A percentile compares a stretch with the other conserved stretches of the same genome.
These are phyloP conservation scores for Micractinium conductrix DNA, from an alignment of 139 green algal species.

Conservation along the genomic window DNA sequence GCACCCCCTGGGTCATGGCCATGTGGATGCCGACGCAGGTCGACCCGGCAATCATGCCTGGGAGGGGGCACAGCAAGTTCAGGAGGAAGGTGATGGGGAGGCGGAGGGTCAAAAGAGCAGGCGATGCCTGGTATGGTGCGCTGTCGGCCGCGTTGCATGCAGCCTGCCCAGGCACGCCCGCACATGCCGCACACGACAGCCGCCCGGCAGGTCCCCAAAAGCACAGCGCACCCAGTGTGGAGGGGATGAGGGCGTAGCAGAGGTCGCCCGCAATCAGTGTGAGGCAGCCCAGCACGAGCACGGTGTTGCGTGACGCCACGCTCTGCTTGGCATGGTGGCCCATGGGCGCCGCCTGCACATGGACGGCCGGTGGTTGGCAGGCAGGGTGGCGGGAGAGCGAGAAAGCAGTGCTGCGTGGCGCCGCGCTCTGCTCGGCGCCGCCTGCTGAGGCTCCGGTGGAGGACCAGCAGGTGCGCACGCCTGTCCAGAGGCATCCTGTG, in stretches of 20 bases:
- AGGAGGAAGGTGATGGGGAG: neutral
- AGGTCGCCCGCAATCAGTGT: slow-evolving; percentile 73
- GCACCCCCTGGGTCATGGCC: slow-evolving; percentile 85
- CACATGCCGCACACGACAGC: too few species aligned
- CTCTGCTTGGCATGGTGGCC: slow-evolving; percentile 59
- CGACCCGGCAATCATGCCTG: slow-evolving; percentile 78
- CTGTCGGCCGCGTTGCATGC: too few species aligned
- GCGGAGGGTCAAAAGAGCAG: neutral
- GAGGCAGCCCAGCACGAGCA: slow-evolving; percentile 71
- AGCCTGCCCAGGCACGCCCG: too few species aligned
- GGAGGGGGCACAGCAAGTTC: neutral
- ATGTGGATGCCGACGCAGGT: slow-evolving; percentile 82
- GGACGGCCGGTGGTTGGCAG: neutral
- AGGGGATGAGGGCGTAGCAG: slow-evolving; percentile 53
- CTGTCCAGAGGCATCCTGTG: too few species aligned
- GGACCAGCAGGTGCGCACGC: too few species aligned
- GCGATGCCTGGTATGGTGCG: too few species aligned
- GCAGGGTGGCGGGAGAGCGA: too few species aligned
- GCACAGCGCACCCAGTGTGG: slow-evolving; percentile 25
- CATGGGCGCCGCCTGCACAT: slow-evolving; percentile 58
- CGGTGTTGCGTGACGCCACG: slow-evolving; percentile 64
- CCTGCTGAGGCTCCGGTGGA: neutral
- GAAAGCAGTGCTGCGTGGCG: too few species aligned
- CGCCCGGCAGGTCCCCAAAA: too few species aligned
- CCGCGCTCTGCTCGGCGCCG: too few species aligned